Evolutionary conservation across 2,329 filamentous ascomycete species (phyloP), one percentile per base, ranked within the genome.

Genomic region (Geosmithia morbida): DNA sequence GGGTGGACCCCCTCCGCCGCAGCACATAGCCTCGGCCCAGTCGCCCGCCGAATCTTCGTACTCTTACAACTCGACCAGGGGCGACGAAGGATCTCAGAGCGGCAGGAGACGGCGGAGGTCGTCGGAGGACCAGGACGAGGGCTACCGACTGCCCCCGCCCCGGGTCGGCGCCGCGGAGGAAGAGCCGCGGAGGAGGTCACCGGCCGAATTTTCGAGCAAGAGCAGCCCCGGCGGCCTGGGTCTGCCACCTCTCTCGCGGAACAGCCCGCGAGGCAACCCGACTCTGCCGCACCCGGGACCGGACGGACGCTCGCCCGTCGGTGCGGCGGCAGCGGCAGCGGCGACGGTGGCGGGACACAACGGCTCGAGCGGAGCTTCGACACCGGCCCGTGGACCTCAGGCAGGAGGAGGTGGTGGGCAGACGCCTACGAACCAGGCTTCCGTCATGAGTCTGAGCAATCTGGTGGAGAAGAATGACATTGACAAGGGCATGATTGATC

Each of bases 361-460:
- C 46, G 60, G 59, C 33, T 64, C 62, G 20, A 66, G 64, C 50
- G 65, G 59, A 49, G 53, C 57, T 7, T 64, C 63, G 49, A 62
- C 63, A 44, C 54, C 63, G 14, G 54, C 59, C 18, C 60, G 57
- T 41, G 33, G 33, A 16, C 33, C 33, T 3, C 57, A 59, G 22
- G 55, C 7, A 11, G 43, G 43, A 11, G 43, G 43, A 17, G 16
- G 29, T 20, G 29, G 20, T 11, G 30, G 37, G 17, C 44, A 40
- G 14, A 46, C 44, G 40, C 48, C 48, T n/a, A 48, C 46, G 18
- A 40, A 17, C 14, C 43, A 45, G 42, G 47, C 56, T 11, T 73
- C 70, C n/a, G 66, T 72, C 19, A 76, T 75, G 72, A 75, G 70
- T 54, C 54, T 74, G 41, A 70, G 67, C 55, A 72, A 71, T 49